Percentiles rank a stretch among this genome's conserved stretches.
Evolutionary conservation across 441 rosid species (phyloP).

Genomic region (Euphorbia corollata): DNA sequence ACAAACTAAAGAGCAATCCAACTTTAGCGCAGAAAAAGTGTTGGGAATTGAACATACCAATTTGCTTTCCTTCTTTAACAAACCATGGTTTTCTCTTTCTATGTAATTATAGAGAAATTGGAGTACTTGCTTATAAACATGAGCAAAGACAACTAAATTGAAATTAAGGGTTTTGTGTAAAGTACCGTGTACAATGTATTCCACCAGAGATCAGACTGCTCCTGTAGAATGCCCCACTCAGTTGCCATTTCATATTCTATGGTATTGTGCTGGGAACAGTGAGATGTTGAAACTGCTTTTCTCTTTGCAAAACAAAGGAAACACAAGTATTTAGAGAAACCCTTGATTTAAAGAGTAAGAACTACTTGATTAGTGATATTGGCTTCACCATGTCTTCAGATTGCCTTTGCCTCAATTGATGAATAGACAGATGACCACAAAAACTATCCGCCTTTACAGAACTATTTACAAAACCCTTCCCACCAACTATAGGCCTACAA

Average conservation of each 20-base stretch:
- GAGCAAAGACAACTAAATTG: not conserved
- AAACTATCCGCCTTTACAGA: constrained; percentile 18
- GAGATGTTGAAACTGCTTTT: constrained; percentile 42
- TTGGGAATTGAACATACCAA: not conserved
- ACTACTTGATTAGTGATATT: not conserved
- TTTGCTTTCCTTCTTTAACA: not conserved
- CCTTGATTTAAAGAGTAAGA: not conserved
- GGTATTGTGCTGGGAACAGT: constrained; percentile 36
- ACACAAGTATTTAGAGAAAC: not conserved
- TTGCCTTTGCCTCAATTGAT: constrained; percentile 15
- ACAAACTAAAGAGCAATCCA: not conserved
- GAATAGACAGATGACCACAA: constrained; percentile 25
- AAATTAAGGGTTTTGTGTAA: not conserved
- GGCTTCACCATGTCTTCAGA: constrained; percentile 23
- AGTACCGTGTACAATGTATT: constrained; percentile 32
- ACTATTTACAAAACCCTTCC: constrained; percentile 10
- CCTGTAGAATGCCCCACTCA: constrained; percentile 36
- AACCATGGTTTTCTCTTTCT: too few relatives aligned
- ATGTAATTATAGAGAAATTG: too few relatives aligned
- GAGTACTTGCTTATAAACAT: too few relatives aligned
- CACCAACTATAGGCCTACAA: constrained; percentile 28
- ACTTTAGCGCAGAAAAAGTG: too few relatives aligned
- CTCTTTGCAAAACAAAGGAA: constrained; percentile 19
- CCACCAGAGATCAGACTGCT: constrained; percentile 29
- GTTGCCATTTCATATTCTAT: constrained; percentile 35